Evolutionary conservation across 257 asterid species (phyloP), one percentile per base, ranked within the genome.

Genomic region (Gentiana dahurica): DNA sequence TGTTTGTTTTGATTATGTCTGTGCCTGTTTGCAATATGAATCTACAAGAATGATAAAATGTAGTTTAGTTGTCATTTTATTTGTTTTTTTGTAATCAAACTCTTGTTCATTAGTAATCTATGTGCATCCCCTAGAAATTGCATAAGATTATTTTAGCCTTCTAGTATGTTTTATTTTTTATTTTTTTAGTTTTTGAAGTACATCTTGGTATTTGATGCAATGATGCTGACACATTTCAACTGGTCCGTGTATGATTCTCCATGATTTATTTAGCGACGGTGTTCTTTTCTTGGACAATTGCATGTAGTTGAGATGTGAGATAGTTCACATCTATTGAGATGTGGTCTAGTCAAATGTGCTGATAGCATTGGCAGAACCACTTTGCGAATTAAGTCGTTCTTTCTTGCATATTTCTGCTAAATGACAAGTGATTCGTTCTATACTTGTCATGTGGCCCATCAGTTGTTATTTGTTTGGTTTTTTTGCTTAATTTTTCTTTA

Each of bases 1-100:
- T 58, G 58, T 3, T 49, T 59, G 34, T 49, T 44, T 57, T 4
- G n/a, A 2, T 5, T 13, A 51, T 9, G 5, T 35, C n/a, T 58
- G 54, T 71, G 49, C 58, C 12, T 52, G 55, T 65, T 45, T 65
- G 47, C 8, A 53, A 38, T 36, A 64, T 49, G n/a, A 52, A 35
- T 65, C 53, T 60, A 51, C 35, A 24, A 24, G 24, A 24, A 24
- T 24, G 24, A 24, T 24, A 24, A 24, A 24, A 24, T 24, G 24
- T 24, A 24, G 24, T 24, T 24, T 24, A 24, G 24, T 24, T 24
- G 24, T 24, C 24, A 24, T 24, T 24, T 24, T 24, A 24, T 24
- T 24, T 24, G 24, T 24, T 24, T 24, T 24, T 24, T 24, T 24
- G 24, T 24, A 24, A 24, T 24, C 11, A n/a, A 54, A 36, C 46